Evolutionary conservation across 306 rosid genomes (phyloP), one percentile per base, ranked within the genome.

Genomic region (Pachyrhizus erosus): DNA sequence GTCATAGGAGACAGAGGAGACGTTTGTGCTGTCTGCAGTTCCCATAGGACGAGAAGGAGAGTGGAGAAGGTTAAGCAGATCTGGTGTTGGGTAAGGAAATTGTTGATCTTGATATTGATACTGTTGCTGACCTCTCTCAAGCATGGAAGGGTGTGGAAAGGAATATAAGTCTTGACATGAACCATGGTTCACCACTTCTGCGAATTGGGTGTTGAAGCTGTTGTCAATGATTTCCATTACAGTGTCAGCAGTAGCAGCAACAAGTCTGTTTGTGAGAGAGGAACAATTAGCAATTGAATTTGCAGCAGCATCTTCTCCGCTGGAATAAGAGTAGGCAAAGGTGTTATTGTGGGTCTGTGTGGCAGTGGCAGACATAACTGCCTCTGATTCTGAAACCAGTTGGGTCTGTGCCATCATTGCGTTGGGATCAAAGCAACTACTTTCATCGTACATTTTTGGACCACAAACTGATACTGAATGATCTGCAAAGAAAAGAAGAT

Each of bases 41-140:
- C 31, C 65, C 65, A 57, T 10, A 3, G 65, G 33, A 5, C 3
- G 7, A 77, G 76, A 67, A 5, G 97, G 93, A 27, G 89, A 67
- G 84, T 78, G 88, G 71, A 90, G 85, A 40, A 89, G 89, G 83
- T 89, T 86, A 43, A 88, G 91, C 15, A 87, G 92, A 87, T 93
- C 94, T 8, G 93, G 89, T 55, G 92, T 60, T 13, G 93, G 86
- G 9, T 78, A 83, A 73, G 81, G 60, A 11, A 81, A 78, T 13
- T 62, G 81, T 4, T 45, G 85, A 18, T 82, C n/a, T n/a, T n/a
- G n/a, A n/a, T n/a, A n/a, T n/a, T n/a, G n/a, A n/a, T n/a, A n/a
- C n/a, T n/a, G n/a, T n/a, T n/a, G n/a, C n/a, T n/a, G n/a, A n/a
- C n/a, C n/a, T n/a, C n/a, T 54, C 61, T 54, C 61, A 20, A 54